Evolutionary conservation across 1,139 yeast genomes (phyloP).

Genomic region (Nakaseomyces nivariensis): DNA sequence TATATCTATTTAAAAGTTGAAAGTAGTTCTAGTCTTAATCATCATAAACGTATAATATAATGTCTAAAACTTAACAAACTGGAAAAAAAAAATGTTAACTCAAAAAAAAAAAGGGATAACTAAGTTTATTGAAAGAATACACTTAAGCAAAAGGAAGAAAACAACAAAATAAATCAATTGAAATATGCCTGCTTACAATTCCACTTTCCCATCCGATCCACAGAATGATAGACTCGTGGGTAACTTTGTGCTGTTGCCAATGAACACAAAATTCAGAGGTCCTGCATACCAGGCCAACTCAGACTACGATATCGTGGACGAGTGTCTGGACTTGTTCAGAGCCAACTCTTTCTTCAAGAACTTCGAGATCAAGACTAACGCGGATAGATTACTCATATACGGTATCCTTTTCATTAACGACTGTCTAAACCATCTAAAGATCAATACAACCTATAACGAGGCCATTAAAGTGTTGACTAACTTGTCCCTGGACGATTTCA

Average conservation of each 20-base stretch:
- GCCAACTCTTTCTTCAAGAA: conserved; percentile 95
- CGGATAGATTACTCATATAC: conserved; percentile 88
- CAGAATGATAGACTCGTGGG: conserved; percentile 41
- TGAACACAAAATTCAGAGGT: conserved; percentile 77
- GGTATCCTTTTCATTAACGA: conserved; percentile 89
- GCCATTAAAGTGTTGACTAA: conserved; percentile 71
- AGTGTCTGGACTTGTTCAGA: conserved; percentile 78
- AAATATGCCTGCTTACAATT: conserved; percentile 60
- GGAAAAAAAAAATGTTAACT: too few species aligned
- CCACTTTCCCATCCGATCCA: conserved; percentile 73
- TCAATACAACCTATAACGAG: conserved; percentile 42
- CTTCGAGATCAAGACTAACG: conserved; percentile 92
- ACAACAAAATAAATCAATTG: neutral
- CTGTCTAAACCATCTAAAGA: conserved; percentile 57
- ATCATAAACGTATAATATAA: too few species aligned
- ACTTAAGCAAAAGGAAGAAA: neutral
- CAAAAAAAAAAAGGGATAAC: too few species aligned
- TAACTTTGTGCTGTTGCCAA: conserved; percentile 72
- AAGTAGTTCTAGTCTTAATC: too few species aligned
- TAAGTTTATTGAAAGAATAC: too few species aligned
- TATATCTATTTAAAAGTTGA: too few species aligned
- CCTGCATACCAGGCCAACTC: conserved; percentile 66
- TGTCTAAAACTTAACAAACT: too few species aligned
- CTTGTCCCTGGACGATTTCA: conserved; percentile 75
- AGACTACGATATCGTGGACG: conserved; percentile 89